Conservation (phyloP, 2,329 filamentous ascomycete species). For the Hymenotorrendiella dingleyae region DNA sequence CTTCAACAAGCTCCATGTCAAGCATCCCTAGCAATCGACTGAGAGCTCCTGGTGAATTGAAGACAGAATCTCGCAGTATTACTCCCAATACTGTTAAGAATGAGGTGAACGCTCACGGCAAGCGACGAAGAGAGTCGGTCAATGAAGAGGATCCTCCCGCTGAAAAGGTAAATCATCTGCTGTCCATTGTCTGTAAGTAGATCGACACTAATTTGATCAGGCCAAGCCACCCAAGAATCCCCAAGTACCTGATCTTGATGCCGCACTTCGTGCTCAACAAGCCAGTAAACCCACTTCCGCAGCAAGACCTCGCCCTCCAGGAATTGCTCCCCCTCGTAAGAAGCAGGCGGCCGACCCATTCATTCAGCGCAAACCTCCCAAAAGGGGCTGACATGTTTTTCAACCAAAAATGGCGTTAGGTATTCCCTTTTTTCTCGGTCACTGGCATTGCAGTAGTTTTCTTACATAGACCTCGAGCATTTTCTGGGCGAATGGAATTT, state of each 20-base stretch:
- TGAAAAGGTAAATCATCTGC: conserved; percentile 21
- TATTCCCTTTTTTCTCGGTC: neutral
- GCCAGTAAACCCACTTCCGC: conserved; percentile 14
- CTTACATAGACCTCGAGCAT: no score
- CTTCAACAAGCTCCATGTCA: conserved; percentile 6
- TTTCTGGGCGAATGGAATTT: neutral
- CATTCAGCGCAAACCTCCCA: conserved; percentile 20
- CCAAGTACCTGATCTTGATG: conserved; percentile 14
- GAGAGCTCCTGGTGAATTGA: neutral
- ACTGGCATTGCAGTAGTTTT: neutral
- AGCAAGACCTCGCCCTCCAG: conserved; percentile 11
- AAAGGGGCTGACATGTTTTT: conserved; percentile 5
- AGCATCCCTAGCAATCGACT: neutral
- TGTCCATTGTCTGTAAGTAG: no score
- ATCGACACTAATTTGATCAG: no score
- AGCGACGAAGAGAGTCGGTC: conserved; percentile 15
- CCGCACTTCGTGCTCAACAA: conserved; percentile 18
- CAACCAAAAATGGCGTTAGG: neutral
- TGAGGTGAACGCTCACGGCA: conserved; percentile 11
- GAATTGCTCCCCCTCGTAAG: conserved; percentile 18
- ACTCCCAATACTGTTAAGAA: neutral
- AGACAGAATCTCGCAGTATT: neutral
- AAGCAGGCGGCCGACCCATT: conserved; percentile 24
- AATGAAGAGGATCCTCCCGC: conserved; percentile 12
- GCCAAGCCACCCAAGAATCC: neutral